Conservation (phyloP, 345 rosid genomes). For the Eucalyptus albens region DNA sequence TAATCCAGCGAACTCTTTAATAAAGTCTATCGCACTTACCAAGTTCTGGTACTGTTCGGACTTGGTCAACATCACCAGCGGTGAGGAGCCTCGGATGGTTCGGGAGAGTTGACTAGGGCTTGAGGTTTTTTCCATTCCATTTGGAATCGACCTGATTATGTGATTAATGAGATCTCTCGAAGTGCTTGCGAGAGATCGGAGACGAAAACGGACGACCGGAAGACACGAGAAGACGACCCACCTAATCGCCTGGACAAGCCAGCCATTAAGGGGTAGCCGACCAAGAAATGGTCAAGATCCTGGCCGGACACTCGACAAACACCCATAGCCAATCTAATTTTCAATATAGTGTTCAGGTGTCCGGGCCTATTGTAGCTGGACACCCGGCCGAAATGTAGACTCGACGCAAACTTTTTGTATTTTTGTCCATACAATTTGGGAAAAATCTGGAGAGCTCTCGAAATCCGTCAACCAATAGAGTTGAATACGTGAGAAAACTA, state of each 20-base stretch:
- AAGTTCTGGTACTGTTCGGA: not conserved
- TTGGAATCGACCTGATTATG: not conserved
- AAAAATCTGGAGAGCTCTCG: not conserved
- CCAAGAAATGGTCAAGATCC: not conserved
- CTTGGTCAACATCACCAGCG: not conserved
- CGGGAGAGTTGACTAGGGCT: not conserved
- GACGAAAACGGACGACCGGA: not conserved
- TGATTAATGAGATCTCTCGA: not conserved
- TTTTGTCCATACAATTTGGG: not conserved
- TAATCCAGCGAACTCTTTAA: not conserved
- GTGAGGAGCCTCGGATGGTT: not conserved
- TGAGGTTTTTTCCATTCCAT: not conserved
- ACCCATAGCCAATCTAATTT: not conserved
- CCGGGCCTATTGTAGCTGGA: not conserved
- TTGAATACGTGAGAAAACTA: not conserved
- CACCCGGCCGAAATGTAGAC: not conserved
- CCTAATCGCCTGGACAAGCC: not conserved
- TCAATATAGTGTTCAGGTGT: not conserved
- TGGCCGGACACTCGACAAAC: not conserved
- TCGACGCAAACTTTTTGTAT: not conserved
- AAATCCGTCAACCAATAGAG: not conserved
- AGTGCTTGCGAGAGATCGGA: not conserved
- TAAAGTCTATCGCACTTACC: not conserved
- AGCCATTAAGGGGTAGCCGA: not conserved
- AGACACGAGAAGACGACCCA: not conserved